Base-by-base conservation (phyloP, 1,284 basidiomycete genomes). In the Blastosporella zonata region DNA sequence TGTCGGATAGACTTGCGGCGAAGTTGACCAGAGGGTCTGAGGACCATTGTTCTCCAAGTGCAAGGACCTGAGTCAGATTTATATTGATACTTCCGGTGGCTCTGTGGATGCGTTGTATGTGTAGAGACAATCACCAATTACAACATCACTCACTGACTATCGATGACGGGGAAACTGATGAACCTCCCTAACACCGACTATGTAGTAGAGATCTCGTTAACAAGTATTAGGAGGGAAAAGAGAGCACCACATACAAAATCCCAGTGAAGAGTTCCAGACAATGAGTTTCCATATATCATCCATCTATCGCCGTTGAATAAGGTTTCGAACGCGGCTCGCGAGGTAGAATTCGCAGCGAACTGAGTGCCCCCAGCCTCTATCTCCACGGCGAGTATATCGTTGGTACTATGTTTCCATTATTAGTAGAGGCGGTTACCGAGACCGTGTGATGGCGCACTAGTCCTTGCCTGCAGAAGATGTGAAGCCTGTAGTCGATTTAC, bases 211-310 rank as follows among this genome's bases (percentile, higher is more conserved):
- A n/a, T 21, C 17, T 8, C 2, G 22, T 34, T 15, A 12, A 41
- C 13, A 7, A 17, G 3, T n/a, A 5, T 3, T 20, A 20, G 31
- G 41, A 15, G 43, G 41, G 38, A 5, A 56, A 23, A 10, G 21
- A 31, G 35, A n/a, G n/a, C n/a, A n/a, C n/a, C n/a, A 25, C 23
- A 15, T 56, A 84, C 81, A 56, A 83, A 79, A 54, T 86, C 82
- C 79, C 80, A 86, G 57, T 84, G 81, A 34, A 81, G 60, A n/a
- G 77, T 70, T 12, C 71, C 66, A 1, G 82, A 84, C 34, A 73
- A 44, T 6, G 71, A 62, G 60, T 86, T 84, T 12, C 68, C 67
- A 54, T 75, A 82, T 38, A 85, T 79, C 82, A 85, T 84, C 83
- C 83, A 87, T 50, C 68, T 66, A 58, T 78, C 68, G 1, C 78